Percentiles rank a stretch among this genome's conserved stretches.
Evolutionary conservation across 1,139 yeast genomes (phyloP).

Genomic region (Blastobotrys apis): DNA sequence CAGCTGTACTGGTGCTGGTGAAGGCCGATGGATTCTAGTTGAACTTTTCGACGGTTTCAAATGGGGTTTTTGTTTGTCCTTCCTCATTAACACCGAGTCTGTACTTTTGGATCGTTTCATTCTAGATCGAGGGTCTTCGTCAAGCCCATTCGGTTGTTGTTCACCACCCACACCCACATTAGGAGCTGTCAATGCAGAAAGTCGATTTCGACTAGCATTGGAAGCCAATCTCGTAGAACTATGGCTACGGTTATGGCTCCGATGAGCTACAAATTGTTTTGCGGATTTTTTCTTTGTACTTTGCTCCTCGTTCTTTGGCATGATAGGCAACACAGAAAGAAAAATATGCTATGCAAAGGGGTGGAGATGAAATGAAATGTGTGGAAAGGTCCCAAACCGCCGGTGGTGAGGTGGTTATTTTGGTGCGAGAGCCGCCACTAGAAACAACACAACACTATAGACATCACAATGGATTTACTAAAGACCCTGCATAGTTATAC

Average conservation of each 20-base stretch:
- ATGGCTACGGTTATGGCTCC: constrained; percentile 18
- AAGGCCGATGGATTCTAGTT: constrained; percentile 16
- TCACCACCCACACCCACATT: constrained; percentile 4
- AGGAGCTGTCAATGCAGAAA: constrained; percentile 5
- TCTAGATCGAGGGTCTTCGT: constrained; percentile 8
- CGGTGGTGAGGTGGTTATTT: background rate
- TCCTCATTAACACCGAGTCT: constrained; percentile 4
- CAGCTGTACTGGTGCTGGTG: background rate
- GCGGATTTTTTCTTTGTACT: constrained; percentile 10
- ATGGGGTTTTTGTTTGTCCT: constrained; percentile 12
- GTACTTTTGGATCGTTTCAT: constrained; percentile 13
- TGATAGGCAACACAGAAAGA: background rate
- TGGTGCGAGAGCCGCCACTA: background rate
- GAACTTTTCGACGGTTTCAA: constrained; percentile 24
- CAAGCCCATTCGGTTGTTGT: constrained; percentile 14
- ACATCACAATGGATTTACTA: constrained; percentile 46
- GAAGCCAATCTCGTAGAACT: constrained; percentile 18
- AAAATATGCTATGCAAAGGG: background rate
- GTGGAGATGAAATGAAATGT: background rate
- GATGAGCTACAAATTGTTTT: constrained; percentile 22
- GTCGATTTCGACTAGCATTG: background rate
- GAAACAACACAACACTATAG: background rate
- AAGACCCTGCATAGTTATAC: constrained; percentile 50
- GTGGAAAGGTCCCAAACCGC: background rate
- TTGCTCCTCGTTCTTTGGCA: background rate